Conservation (phyloP, 2,329 filamentous ascomycete genomes). For the Juglanconis oblonga region DNA sequence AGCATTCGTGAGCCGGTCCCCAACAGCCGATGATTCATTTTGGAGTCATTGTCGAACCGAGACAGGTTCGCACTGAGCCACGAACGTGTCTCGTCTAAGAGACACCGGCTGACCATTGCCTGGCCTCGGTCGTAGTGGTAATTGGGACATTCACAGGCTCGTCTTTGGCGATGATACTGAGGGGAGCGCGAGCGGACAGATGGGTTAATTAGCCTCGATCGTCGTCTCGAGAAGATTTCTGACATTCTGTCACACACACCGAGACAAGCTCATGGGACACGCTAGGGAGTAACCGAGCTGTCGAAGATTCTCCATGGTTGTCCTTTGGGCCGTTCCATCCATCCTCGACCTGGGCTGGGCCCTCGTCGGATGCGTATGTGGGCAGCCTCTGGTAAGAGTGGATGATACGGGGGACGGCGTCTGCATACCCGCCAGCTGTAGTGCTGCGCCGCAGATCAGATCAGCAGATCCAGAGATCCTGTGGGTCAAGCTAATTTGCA, state of each 20-base stretch:
- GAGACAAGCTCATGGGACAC: constrained; percentile 3
- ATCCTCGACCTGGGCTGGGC: not conserved
- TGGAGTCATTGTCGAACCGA: constrained; percentile 6
- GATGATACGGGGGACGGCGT: not conserved
- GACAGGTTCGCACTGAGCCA: constrained; percentile 7
- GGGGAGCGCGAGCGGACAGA: not conserved
- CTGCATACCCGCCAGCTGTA: constrained; percentile 9
- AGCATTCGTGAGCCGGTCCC: not conserved
- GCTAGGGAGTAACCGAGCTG: not conserved
- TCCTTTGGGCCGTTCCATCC: no score
- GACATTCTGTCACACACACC: constrained; percentile 9
- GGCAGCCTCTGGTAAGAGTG: no score
- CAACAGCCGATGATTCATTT: not conserved
- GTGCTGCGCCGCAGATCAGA: constrained; percentile 6
- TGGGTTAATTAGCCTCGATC: not conserved
- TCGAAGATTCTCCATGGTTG: not conserved
- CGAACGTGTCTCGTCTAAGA: constrained; percentile 11
- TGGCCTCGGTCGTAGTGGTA: not conserved
- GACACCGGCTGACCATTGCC: constrained; percentile 7
- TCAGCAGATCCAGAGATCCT: constrained; percentile 1
- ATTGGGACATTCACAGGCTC: not conserved
- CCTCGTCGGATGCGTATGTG: no score
- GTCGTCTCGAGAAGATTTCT: not conserved
- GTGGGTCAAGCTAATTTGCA: constrained; percentile 5
- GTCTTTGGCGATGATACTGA: not conserved